These are phyloP conservation scores for Candida yuanshanica DNA, from an alignment of 805 yeast genomes.

Conservation along the genomic window DNA sequence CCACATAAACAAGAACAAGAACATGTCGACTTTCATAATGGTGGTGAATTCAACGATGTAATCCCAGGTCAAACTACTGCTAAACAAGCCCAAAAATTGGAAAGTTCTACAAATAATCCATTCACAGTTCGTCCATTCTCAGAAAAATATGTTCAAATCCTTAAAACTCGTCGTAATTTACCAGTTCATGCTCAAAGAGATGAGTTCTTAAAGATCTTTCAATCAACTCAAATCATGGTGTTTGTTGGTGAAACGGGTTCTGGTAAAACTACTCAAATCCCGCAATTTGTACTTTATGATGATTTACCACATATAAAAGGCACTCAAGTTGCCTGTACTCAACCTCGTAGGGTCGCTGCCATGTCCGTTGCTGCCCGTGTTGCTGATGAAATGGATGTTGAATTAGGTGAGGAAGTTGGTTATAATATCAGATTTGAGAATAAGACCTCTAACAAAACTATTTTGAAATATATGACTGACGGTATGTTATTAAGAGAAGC, in stretches of 20 bases:
- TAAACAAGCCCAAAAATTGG: constrained; percentile 52
- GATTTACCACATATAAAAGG: constrained; percentile 86
- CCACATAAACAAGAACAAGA: constrained; percentile 36
- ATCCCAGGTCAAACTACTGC: constrained; percentile 64
- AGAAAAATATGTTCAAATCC: constrained; percentile 68
- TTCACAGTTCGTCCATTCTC: constrained; percentile 67
- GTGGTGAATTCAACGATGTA: constrained; percentile 54
- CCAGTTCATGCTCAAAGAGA: constrained; percentile 94
- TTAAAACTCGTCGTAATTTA: constrained; percentile 72
- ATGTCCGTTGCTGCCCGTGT: constrained; percentile 98
- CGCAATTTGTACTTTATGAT: constrained; percentile 87
- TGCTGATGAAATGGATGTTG: constrained; percentile 95
- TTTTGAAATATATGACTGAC: constrained; percentile 94
- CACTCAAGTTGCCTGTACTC: constrained; percentile 90
- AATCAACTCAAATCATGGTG: constrained; percentile 88
- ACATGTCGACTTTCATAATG: constrained; percentile 50
- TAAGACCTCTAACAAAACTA: constrained; percentile 72
- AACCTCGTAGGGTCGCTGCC: constrained; percentile 97
- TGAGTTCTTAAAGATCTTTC: constrained; percentile 81
- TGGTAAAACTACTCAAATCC: constrained; percentile 97
- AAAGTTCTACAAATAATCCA: constrained; percentile 60
- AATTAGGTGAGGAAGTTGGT: constrained; percentile 91
- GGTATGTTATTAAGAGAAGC: constrained; percentile 98
- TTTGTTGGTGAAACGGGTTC: constrained; percentile 99
- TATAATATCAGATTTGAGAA: constrained; percentile 93